phyloP scores from a whole-genome alignment of 202 grass and related monocot genomes.

The Schoenoplectus tabernaemontani region DNA sequence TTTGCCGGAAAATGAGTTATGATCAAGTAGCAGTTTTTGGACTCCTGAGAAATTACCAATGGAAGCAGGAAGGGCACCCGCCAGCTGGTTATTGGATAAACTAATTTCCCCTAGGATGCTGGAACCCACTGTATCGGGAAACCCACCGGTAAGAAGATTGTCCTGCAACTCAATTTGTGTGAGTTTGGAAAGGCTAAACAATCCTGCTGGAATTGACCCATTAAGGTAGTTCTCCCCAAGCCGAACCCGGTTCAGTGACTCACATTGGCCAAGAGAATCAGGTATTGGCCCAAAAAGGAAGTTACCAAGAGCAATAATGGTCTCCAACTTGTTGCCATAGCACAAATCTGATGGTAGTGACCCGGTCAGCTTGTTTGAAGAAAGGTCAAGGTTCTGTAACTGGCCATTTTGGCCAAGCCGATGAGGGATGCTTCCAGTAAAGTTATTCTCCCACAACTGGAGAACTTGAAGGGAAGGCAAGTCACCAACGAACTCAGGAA shows the following conservation, averaged over 20 bases:
- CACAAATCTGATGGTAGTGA: conserved; percentile 72
- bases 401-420: conserved; percentile 53
- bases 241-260: conserved; percentile 59
- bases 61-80: conserved; percentile 47
- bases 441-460: conserved; percentile 99
- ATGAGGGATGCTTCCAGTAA: conserved; percentile 71
- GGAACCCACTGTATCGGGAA: conserved; percentile 42
- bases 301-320: conserved; percentile 81
- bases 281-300: conserved; percentile 84
- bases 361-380: conserved; percentile 85
- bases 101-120: conserved; percentile 61
- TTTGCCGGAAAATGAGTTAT: conserved; percentile 59
- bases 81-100: conserved; percentile 90
- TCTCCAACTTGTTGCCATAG: conserved; percentile 57
- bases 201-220: conserved; percentile 63
- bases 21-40: conserved; percentile 83
- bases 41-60: conserved; percentile 85
- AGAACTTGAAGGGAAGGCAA: conserved; percentile 77
- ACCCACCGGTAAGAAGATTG: conserved; percentile 71
- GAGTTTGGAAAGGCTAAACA: conserved; percentile 68
- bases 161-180: conserved; percentile 88
- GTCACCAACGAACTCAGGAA: conserved; percentile 78
- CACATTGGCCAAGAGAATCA: conserved; percentile 57
- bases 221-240: conserved; percentile 96
- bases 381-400: conserved; percentile 80